Evolutionary conservation across 2,329 filamentous ascomycete species (phyloP).

Genomic region (Penicillium sclerotiorum): DNA sequence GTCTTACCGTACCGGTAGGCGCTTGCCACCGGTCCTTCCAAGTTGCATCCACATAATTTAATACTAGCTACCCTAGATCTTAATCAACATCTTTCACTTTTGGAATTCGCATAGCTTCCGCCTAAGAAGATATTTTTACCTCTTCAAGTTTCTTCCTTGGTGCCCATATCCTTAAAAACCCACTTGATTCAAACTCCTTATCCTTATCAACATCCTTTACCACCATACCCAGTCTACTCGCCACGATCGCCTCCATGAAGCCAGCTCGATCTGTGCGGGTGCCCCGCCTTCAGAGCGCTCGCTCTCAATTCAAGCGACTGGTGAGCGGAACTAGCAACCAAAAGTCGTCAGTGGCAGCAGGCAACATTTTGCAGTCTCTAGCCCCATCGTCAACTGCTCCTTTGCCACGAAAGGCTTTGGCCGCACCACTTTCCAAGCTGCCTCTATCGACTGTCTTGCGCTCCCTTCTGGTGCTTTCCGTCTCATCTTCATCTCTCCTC

Average conservation of each 20-base stretch:
- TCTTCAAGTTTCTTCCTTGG: neutral
- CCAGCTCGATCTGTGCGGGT: constrained; percentile 32
- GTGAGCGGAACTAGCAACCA: constrained; percentile 38
- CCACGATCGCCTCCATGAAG: constrained; percentile 26
- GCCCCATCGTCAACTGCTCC: constrained; percentile 20
- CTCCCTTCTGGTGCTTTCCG: constrained; percentile 40
- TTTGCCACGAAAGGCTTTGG: constrained; percentile 27
- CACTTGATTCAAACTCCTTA: no score
- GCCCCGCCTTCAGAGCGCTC: constrained; percentile 16
- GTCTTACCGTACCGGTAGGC: constrained; percentile 27
- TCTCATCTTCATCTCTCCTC: constrained; percentile 54
- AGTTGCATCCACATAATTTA: neutral
- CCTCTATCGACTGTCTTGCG: constrained; percentile 42
- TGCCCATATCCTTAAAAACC: no score
- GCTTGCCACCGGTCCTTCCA: constrained; percentile 30
- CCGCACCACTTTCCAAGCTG: constrained; percentile 38
- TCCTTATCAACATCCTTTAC: no score
- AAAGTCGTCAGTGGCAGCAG: constrained; percentile 34
- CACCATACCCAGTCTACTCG: neutral
- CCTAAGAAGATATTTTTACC: neutral
- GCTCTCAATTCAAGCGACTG: constrained; percentile 21
- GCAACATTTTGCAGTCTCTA: constrained; percentile 26
- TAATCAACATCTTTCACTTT: neutral
- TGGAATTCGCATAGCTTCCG: neutral
- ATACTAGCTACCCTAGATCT: constrained; percentile 1